Conservation (phyloP, 2,329 filamentous ascomycete species). For the Curvularia lunata region DNA sequence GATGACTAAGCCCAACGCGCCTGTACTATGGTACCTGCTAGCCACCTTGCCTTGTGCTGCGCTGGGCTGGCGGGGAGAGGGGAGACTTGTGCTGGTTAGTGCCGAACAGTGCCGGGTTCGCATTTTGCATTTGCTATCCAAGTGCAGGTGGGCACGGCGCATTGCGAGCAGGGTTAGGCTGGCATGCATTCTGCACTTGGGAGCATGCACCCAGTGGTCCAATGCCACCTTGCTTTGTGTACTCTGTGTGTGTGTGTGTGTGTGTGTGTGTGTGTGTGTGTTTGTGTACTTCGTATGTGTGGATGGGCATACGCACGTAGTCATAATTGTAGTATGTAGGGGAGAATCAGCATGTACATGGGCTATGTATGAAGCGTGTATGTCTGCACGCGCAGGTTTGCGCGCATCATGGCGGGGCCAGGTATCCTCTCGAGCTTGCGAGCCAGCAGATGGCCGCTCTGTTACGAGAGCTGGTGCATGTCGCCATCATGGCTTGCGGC, state of each 20-base stretch:
- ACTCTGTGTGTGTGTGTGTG: not conserved
- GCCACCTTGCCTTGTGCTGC: no score
- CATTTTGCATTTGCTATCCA: conserved; percentile 10
- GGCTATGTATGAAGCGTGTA: not conserved
- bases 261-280: no score
- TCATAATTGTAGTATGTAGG: no score
- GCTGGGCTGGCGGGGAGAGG: not conserved
- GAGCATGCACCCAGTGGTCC: not conserved
- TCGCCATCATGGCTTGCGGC: conserved; percentile 1
- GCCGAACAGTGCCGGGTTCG: conserved; percentile 26
- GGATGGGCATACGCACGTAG: not conserved
- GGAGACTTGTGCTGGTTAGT: conserved; percentile 24
- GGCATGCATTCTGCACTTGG: conserved; percentile 18
- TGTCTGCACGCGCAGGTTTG: no score
- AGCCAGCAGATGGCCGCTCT: not conserved
- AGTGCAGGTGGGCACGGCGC: conserved; percentile 24
- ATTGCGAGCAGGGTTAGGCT: conserved; percentile 25
- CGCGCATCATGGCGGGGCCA: not conserved
- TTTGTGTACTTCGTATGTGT: not conserved
- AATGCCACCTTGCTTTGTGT: not conserved
- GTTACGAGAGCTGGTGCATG: not conserved
- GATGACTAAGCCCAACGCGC: conserved; percentile 2
- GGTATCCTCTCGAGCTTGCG: not conserved
- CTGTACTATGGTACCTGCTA: no score
- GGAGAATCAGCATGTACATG: not conserved